Conservation (phyloP, 768 basidiomycete genomes). For the Tricholoma hemisulphureum region DNA sequence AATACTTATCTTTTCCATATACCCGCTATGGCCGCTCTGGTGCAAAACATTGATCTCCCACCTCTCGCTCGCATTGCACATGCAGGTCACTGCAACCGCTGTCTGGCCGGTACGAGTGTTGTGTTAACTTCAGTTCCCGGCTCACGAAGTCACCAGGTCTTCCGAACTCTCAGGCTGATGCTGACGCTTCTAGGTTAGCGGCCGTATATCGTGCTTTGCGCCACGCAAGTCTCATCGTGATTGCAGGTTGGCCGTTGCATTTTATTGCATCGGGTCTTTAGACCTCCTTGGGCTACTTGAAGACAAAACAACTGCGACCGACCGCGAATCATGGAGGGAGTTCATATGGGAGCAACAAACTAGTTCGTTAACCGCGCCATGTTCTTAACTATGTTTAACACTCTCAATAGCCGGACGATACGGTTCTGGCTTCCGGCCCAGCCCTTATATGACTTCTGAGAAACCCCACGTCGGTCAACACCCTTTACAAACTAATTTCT, state of each 20-base stretch:
- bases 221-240: constrained; percentile 10
- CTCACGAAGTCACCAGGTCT: constrained; percentile 39
- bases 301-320: constrained; percentile 43
- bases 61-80: constrained; percentile 51
- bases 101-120: constrained; percentile 47
- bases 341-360: constrained; percentile 93
- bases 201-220: background rate
- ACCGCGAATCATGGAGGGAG: constrained; percentile 64
- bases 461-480: constrained; percentile 10
- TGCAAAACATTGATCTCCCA: constrained; percentile 25
- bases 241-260: constrained; percentile 74
- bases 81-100: constrained; percentile 63
- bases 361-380: constrained; percentile 36
- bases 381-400: background rate
- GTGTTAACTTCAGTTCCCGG: constrained; percentile 3
- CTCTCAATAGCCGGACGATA: constrained; percentile 47
- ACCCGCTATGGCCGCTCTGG: constrained; percentile 8
- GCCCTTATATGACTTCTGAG: constrained; percentile 60
- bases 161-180: constrained; percentile 63
- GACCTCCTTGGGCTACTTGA: constrained; percentile 66
- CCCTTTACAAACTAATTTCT: background rate
- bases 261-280: constrained; percentile 84
- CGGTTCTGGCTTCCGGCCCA: constrained; percentile 73
- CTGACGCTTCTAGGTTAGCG: constrained; percentile 69
- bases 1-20: background rate